Conservation (phyloP, 805 yeast genomes). For the Nakazawaea wyomingensis region DNA sequence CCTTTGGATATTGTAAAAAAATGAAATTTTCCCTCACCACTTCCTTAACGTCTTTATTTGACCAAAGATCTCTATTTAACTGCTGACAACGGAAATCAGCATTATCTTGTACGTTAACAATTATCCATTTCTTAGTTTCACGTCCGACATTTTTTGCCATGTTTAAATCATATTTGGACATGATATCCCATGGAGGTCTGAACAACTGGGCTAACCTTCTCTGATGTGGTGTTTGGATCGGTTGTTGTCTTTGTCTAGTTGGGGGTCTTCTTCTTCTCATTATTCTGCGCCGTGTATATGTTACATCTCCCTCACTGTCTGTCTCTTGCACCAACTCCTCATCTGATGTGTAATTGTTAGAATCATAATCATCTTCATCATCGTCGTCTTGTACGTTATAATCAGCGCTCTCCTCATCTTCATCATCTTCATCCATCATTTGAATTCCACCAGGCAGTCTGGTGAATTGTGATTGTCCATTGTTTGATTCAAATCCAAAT, state of each 20-base stretch:
- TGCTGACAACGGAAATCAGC: constrained; percentile 85
- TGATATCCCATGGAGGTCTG: constrained; percentile 91
- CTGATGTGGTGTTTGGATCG: constrained; percentile 38
- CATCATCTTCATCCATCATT: constrained; percentile 31
- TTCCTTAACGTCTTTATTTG: constrained; percentile 57
- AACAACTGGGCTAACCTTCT: constrained; percentile 75
- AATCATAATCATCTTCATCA: constrained; percentile 29
- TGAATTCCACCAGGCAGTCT: no score
- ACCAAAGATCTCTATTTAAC: constrained; percentile 91
- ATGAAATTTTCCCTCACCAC: constrained; percentile 64
- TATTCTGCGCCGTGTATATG: constrained; percentile 17
- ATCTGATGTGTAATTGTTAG: constrained; percentile 29
- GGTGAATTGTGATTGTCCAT: not conserved
- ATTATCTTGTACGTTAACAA: constrained; percentile 83
- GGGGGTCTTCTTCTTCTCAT: constrained; percentile 24
- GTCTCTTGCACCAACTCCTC: constrained; percentile 24
- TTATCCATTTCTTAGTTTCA: constrained; percentile 66
- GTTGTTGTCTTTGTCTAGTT: constrained; percentile 28
- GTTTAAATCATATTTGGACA: constrained; percentile 63
- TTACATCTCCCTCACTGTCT: constrained; percentile 21
- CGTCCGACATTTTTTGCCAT: constrained; percentile 68
- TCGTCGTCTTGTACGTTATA: constrained; percentile 16
- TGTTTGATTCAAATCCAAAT: constrained; percentile 14
- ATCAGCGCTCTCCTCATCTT: constrained; percentile 27
- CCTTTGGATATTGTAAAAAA: constrained; percentile 80